Base-by-base conservation (phyloP, 345 rosid species). In the Balakata baccata region DNA sequence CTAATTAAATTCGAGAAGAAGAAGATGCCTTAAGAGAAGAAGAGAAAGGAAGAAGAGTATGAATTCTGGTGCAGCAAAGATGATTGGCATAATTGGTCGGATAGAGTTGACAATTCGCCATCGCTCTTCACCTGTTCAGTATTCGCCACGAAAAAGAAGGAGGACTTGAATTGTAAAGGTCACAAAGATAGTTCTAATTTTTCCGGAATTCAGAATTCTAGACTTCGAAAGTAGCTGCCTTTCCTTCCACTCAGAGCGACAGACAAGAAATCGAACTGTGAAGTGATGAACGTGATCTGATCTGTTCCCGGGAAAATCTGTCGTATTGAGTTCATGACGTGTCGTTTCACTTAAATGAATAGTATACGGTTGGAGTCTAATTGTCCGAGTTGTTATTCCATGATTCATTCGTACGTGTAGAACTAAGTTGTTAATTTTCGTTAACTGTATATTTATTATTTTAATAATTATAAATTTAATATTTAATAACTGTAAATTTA, bases 1-100 rank as follows among this genome's bases (percentile, higher is more conserved):
- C 0, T 20, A 17, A 37, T 54, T 7, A 68, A 11, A 7, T 23
- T 10, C 1, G 3, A 56, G 43, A 70, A 71, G 17, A 73, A 56
- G 11, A 3, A 43, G 47, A 10, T 58, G 72, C 79, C 75, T 64
- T 76, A 52, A 73, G 47, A 43, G 61, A 41, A 0, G 54, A 61
- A 37, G 72, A 65, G 51, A 11, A 54, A 22, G 50, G 69, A 45
- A 76, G 49, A 51, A 29, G n/a, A 38, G 50, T 4, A 38, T 64
- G 29, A 16, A 34, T 57, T 57, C 13, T 64, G n/a, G 34, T 23
- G 63, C 52, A 61, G 67, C 56, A 62, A 10, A 45, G 22, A 23
- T 51, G 62, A 71, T 58, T 25, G 34, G 17, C 54, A 25, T 45
- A 22, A 38, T 62, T 43, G 16, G 6, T 11, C 17, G 29, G 17